A percentile compares a stretch with the other conserved stretches of the same genome.
Evolutionary conservation across 352 stramenopile genomes (phyloP).

Genomic region (Elongisporangium prolatum): DNA sequence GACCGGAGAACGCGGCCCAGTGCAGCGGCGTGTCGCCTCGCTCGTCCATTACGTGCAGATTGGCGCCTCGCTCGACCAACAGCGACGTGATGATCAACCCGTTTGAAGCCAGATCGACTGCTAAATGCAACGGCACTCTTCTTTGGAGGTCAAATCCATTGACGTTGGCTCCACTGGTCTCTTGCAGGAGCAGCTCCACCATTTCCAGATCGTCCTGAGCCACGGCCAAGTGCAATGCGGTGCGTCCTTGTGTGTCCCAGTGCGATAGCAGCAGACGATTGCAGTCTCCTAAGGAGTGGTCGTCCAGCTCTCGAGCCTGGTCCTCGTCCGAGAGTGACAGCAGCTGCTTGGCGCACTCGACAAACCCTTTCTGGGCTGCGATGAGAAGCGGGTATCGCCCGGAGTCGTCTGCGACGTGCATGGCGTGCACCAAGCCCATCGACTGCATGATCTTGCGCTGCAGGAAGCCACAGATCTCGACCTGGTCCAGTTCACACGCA

Average conservation of each 20-base stretch:
- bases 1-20: slow-evolving; percentile 53
- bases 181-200: slow-evolving; percentile 22
- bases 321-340: slow-evolving; percentile 13
- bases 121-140: slow-evolving; percentile 33
- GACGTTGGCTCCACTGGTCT: slow-evolving; percentile 9
- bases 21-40: slow-evolving; percentile 67
- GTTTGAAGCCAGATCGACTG: slow-evolving; percentile 17
- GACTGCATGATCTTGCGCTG: slow-evolving; percentile 23
- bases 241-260: slow-evolving; percentile 20
- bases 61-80: slow-evolving; percentile 25
- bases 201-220: slow-evolving; percentile 25
- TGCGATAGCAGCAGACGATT: slow-evolving; percentile 20
- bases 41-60: slow-evolving; percentile 47
- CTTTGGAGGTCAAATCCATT: slow-evolving; percentile 28
- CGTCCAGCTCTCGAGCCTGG: background rate
- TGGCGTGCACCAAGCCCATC: slow-evolving; percentile 7
- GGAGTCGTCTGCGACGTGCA: slow-evolving; percentile 24
- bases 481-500: slow-evolving; percentile 56
- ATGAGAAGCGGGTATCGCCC: slow-evolving; percentile 44
- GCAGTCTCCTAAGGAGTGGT: slow-evolving; percentile 2
- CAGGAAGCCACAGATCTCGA: slow-evolving; percentile 43
- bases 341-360: slow-evolving; percentile 50
- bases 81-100: slow-evolving; percentile 14
- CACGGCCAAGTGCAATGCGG: slow-evolving; percentile 39
- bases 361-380: slow-evolving; percentile 31